A percentile compares a stretch with the other conserved stretches of the same genome.
Evolutionary conservation across 1,284 basidiomycete genomes (phyloP).

Genomic region (Inonotus hispidus): DNA sequence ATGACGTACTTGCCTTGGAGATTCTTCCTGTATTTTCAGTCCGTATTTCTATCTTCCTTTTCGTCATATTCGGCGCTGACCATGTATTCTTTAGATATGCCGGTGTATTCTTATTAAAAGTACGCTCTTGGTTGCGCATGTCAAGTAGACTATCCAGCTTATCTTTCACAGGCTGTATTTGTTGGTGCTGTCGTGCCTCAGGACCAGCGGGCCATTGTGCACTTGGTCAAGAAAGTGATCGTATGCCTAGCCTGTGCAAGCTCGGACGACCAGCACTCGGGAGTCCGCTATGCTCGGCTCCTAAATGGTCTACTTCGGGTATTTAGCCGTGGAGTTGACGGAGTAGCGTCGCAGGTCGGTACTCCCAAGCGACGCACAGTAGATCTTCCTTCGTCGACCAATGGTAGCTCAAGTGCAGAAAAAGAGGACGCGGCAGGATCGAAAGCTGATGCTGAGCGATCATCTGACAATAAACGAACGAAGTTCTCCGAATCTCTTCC

Average conservation of each 20-base stretch:
- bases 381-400: constrained; percentile 1
- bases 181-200: constrained; percentile 22
- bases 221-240: constrained; percentile 24
- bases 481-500: background rate
- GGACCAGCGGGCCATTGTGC: constrained; percentile 21
- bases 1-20: constrained; percentile 23
- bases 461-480: background rate
- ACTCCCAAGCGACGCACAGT: constrained; percentile 10
- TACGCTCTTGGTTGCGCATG: background rate
- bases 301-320: constrained; percentile 24
- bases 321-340: constrained; percentile 22
- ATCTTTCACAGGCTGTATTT: constrained; percentile 21
- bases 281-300: constrained; percentile 24
- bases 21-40: constrained; percentile 23
- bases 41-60: constrained; percentile 4
- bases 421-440: background rate
- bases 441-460: background rate
- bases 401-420: background rate
- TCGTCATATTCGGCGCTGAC: background rate
- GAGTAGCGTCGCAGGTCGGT: constrained; percentile 16
- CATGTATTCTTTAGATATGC: constrained; percentile 19
- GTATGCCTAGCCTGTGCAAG: constrained; percentile 20
- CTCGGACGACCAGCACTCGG: constrained; percentile 22
- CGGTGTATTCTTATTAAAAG: constrained; percentile 21
- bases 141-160: background rate